These are phyloP conservation scores for Tubosaeta sp. DNA, from an alignment of 768 basidiomycete species.

Conservation along the genomic window DNA sequence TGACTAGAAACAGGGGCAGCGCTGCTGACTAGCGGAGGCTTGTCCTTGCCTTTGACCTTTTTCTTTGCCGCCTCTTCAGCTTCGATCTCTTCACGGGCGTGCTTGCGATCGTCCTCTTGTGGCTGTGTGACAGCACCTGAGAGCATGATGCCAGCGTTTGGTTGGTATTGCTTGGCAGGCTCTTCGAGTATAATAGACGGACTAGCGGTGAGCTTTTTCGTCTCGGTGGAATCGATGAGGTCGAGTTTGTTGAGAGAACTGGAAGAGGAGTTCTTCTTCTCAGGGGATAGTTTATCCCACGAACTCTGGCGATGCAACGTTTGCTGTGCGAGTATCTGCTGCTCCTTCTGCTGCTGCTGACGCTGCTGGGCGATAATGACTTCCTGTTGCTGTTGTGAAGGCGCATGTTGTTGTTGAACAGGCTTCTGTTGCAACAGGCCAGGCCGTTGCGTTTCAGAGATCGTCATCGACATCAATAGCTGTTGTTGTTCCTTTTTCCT, in stretches of 20 bases:
- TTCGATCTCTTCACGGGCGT: conserved; percentile 46
- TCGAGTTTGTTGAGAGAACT: conserved; percentile 43
- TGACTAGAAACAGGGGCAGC: conserved; percentile 28
- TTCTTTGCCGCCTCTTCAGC: conserved; percentile 45
- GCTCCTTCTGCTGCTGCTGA: conserved; percentile 34
- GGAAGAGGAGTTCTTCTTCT: conserved; percentile 28
- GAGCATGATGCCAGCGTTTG: conserved; percentile 25
- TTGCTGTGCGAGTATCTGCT: conserved; percentile 26
- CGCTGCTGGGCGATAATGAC: conserved; percentile 29
- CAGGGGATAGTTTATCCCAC: conserved; percentile 42
- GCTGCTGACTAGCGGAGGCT: conserved; percentile 30
- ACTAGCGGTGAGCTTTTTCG: conserved; percentile 72
- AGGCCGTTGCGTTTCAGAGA: conserved; percentile 37
- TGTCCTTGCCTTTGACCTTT: conserved; percentile 48
- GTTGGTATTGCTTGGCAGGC: conserved; percentile 21
- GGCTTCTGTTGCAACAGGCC: conserved; percentile 27
- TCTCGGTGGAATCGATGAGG: conserved; percentile 66
- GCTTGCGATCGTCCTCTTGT: conserved; percentile 52
- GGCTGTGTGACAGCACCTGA: conserved; percentile 41
- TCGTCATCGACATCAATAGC: conserved; percentile 9
- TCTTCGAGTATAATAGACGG: conserved; percentile 69
- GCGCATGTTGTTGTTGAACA: conserved; percentile 1
- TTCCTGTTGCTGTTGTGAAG: conserved; percentile 20
- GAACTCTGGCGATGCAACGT: conserved; percentile 42
- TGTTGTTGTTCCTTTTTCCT: conserved; percentile 18